Percentiles rank a stretch among this genome's conserved stretches.
These are phyloP conservation scores for Lentinula aciculospora DNA, from an alignment of 768 basidiomycete genomes.

Conservation along the genomic window DNA sequence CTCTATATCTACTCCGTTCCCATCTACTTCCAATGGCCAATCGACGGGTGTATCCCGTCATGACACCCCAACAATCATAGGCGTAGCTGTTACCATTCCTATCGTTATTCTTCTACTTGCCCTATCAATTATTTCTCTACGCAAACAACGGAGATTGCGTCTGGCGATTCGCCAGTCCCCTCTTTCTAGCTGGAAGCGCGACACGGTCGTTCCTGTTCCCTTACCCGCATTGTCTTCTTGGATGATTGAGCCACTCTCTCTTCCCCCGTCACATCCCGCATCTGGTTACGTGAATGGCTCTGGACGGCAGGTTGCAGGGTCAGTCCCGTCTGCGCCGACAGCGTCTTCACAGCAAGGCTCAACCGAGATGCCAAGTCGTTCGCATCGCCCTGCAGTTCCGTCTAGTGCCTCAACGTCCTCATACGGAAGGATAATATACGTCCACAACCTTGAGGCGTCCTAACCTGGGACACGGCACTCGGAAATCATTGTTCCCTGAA, in stretches of 20 bases:
- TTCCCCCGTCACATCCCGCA: constrained; percentile 2
- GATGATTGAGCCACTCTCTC: neutral
- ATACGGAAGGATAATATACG: neutral
- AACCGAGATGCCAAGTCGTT: neutral
- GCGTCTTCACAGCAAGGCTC: neutral
- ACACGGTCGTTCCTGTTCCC: neutral
- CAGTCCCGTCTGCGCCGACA: constrained; percentile 2
- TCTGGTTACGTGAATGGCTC: constrained; percentile 1
- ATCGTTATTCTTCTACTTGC: neutral
- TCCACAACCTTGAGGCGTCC: neutral
- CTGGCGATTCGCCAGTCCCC: neutral
- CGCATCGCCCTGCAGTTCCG: neutral
- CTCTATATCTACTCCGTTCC: neutral
- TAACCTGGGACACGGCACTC: too few species aligned
- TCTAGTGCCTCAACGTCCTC: neutral
- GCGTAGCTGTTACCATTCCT: neutral
- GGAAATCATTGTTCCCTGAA: too few species aligned
- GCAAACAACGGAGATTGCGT: neutral
- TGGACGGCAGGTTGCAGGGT: neutral
- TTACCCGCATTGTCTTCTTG: neutral
- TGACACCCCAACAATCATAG: neutral
- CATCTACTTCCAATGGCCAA: neutral
- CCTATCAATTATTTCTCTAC: neutral
- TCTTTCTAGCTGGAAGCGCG: neutral
- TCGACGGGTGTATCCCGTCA: neutral